These are phyloP conservation scores for Podaxis sp. DNA, from an alignment of 768 basidiomycete genomes.

Conservation along the genomic window DNA sequence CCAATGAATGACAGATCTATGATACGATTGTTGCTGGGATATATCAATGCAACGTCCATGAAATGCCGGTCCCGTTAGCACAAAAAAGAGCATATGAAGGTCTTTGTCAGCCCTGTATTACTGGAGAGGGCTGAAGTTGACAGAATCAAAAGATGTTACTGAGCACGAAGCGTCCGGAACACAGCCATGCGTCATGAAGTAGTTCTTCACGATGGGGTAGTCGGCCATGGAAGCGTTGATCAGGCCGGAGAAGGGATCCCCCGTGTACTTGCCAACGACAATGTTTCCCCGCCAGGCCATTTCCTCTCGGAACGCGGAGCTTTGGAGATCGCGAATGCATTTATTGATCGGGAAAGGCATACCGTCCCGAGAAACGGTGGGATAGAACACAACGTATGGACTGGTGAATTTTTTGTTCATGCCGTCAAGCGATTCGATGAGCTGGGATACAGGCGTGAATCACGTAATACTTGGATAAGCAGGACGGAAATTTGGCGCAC, in stretches of 20 bases:
- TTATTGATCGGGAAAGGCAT: conserved; percentile 84
- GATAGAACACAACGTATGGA: conserved; percentile 83
- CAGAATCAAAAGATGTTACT: not conserved
- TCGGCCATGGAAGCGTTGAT: conserved; percentile 80
- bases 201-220: conserved; percentile 80
- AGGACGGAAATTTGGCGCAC: conserved; percentile 34
- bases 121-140: conserved; percentile 10
- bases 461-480: conserved; percentile 14
- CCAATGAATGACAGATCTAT: conserved; percentile 1
- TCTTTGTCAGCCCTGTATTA: not conserved
- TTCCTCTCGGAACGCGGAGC: conserved; percentile 54
- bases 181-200: conserved; percentile 63
- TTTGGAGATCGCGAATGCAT: conserved; percentile 73
- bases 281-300: conserved; percentile 80
- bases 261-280: conserved; percentile 68
- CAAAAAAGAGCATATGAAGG: not conserved
- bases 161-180: conserved; percentile 37
- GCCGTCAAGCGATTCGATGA: conserved; percentile 72
- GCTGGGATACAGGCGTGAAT: conserved; percentile 34
- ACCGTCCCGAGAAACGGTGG: conserved; percentile 70
- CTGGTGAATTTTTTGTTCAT: conserved; percentile 78
- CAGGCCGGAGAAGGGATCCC: conserved; percentile 55
- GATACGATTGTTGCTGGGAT: conserved; percentile 5
- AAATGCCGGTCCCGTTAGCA: conserved; percentile 1
- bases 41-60: not conserved